Evolutionary conservation across 1,284 basidiomycete species (phyloP), one percentile per base, ranked within the genome.

Genomic region (Peniophora sp.): DNA sequence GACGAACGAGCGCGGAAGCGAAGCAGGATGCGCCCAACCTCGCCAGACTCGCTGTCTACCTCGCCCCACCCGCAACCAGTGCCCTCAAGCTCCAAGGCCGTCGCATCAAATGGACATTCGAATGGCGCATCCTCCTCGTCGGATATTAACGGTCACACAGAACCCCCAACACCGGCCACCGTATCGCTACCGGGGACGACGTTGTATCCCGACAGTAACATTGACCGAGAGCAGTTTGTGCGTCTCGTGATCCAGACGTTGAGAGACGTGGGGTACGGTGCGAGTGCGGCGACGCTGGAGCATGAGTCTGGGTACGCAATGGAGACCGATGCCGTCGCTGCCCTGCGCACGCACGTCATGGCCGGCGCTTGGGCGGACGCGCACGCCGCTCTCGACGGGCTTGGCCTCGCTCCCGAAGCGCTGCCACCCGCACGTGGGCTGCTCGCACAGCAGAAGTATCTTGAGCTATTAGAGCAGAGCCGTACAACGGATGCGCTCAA

Each of bases 391-490:
- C 70, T 99, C 41, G 68, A 75, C 50, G 78, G 76, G 44, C 72
- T 93, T 17, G 86, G 87, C 45, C 78, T 89, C 3, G 67, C 72
- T 32, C 79, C 83, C 53, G 77, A 81, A 48, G 84, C 85, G 49
- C 75, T 74, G 53, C 69, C 86, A 57, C 79, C 74, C 79, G 88
- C 86, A 62, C 62, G 75, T 69, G 49, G 96, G 67, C 72, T 95
- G 56, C 88, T 99, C 52, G 85, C 86, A 53, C 87, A 90, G 69
- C 96, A 99, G 76, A 95, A 97, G 69, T 99, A 97, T 66, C 77
- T 99, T 43, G 96, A 99, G 64, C 75, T 92, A n/a, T 75, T 99
- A 47, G 96, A 98, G 62, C 75, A 81, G 2, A 79, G 81, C 55
- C 85, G 87, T 67, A 88, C 84, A 11, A 89, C 90, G 50, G 79